Percentiles rank a stretch among this genome's conserved stretches.
phyloP scores from a whole-genome alignment of 352 stramenopile species.

The Elongisporangium senticosum region DNA sequence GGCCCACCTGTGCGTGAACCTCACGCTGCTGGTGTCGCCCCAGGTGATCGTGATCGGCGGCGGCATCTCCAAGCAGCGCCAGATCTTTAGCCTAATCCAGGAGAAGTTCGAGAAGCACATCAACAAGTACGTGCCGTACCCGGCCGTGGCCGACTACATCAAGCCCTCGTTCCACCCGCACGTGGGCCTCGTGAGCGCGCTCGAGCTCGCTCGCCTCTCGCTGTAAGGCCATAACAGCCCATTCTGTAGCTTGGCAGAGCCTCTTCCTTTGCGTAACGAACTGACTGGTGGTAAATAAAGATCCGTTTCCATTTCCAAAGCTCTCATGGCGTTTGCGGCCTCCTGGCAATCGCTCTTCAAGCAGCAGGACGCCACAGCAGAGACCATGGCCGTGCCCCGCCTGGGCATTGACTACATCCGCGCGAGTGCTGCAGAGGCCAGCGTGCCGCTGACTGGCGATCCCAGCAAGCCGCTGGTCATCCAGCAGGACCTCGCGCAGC shows the following conservation, averaged over 20 bases:
- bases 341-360: constrained; percentile 36
- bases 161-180: constrained; percentile 75
- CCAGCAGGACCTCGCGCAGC: constrained; percentile 33
- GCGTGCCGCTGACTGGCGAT: constrained; percentile 10
- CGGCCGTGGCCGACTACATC: constrained; percentile 70
- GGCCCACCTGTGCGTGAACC: constrained; percentile 91
- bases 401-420: constrained; percentile 58
- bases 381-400: constrained; percentile 6
- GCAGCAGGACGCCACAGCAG: background rate
- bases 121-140: constrained; percentile 80
- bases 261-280: constrained; percentile 17
- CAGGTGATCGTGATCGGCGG: constrained; percentile 95
- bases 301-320: constrained; percentile 16
- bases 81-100: constrained; percentile 81
- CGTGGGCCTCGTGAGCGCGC: constrained; percentile 79
- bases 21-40: constrained; percentile 90
- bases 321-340: constrained; percentile 14
- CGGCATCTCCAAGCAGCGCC: constrained; percentile 89
- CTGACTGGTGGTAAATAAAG: constrained; percentile 13
- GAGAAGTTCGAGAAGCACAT: constrained; percentile 71
- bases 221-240: constrained; percentile 25
- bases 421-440: constrained; percentile 36
- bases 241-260: background rate
- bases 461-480: constrained; percentile 15
- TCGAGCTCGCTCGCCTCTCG: constrained; percentile 69